Percentiles rank a stretch among this genome's conserved stretches.
Evolutionary conservation across 306 rosid species (phyloP).

Genomic region (Comarum palustre): DNA sequence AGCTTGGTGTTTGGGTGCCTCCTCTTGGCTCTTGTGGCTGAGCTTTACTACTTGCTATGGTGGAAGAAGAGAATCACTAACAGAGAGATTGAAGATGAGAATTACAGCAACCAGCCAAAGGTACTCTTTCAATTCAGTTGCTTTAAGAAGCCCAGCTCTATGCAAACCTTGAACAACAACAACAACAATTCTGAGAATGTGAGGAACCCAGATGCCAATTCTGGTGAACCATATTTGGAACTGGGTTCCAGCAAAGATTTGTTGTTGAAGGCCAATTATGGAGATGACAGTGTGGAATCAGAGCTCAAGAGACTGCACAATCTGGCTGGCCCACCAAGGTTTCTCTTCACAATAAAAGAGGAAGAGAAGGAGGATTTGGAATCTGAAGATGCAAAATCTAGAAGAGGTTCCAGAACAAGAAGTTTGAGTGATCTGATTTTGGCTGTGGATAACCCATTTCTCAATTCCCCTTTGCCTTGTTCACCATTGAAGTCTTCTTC

Average conservation of each 20-base stretch:
- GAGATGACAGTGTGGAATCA: constrained; percentile 61
- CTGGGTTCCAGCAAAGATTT: constrained; percentile 43
- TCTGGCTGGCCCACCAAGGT: constrained; percentile 79
- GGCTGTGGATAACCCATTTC: constrained; percentile 47
- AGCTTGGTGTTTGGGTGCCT: constrained; percentile 69
- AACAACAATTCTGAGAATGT: constrained; percentile 8
- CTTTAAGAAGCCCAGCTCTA: constrained; percentile 39
- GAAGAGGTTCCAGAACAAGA: constrained; percentile 60
- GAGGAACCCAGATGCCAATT: constrained; percentile 26
- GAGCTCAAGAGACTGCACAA: constrained; percentile 90
- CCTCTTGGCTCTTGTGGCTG: constrained; percentile 55
- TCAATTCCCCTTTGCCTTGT: constrained; percentile 50
- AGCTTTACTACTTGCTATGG: constrained; percentile 76
- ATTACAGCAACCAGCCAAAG: constrained; percentile 40
- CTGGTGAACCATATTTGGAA: constrained; percentile 44
- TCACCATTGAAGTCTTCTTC: constrained; percentile 48
- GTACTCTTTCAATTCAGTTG: constrained; percentile 44
- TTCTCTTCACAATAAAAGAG: constrained; percentile 84
- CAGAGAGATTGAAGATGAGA: constrained; percentile 47
- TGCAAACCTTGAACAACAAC: constrained; percentile 9
- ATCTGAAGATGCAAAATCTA: constrained; percentile 69
- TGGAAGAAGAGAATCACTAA: constrained; percentile 57
- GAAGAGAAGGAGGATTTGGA: constrained; percentile 89
- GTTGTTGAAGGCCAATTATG: constrained; percentile 39
- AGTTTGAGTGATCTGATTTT: constrained; percentile 61